These are phyloP conservation scores for Lasiodiplodia sp. DNA, from an alignment of 2,329 filamentous ascomycete species.

Conservation along the genomic window DNA sequence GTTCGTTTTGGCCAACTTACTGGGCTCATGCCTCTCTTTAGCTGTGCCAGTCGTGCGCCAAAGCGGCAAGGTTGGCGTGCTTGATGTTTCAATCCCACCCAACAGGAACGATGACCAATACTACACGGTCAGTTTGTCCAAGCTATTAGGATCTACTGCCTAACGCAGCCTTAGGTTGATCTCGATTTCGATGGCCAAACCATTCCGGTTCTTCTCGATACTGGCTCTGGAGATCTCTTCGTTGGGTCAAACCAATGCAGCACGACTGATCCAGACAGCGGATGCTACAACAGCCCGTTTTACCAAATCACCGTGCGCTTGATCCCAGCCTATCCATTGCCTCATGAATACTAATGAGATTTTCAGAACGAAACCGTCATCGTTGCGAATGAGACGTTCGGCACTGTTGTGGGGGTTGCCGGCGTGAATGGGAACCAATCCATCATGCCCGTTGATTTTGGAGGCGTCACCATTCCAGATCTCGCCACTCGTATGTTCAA, in stretches of 20 bases:
- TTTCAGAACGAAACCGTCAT: background rate
- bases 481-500: constrained; percentile 1
- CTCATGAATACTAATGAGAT: background rate
- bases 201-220: background rate
- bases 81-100: constrained; percentile 4
- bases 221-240: constrained; percentile 12
- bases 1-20: background rate
- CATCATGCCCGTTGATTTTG: constrained; percentile 12
- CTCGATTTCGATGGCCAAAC: constrained; percentile 5
- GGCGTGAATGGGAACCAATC: constrained; percentile 16
- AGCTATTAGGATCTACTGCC: too few species aligned
- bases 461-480: background rate
- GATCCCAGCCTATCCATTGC: background rate
- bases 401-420: constrained; percentile 3
- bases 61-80: background rate
- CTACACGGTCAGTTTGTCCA: background rate
- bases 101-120: constrained; percentile 20
- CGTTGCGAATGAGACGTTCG: constrained; percentile 14
- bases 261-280: constrained; percentile 5
- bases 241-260: constrained; percentile 12
- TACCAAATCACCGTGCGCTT: constrained; percentile 2
- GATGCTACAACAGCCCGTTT: constrained; percentile 3
- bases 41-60: background rate
- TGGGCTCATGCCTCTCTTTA: background rate
- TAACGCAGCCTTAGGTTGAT: background rate